Percentiles rank a stretch among this genome's conserved stretches.
phyloP scores from a whole-genome alignment of 2,329 filamentous ascomycete species.

The Colletotrichum sp. region DNA sequence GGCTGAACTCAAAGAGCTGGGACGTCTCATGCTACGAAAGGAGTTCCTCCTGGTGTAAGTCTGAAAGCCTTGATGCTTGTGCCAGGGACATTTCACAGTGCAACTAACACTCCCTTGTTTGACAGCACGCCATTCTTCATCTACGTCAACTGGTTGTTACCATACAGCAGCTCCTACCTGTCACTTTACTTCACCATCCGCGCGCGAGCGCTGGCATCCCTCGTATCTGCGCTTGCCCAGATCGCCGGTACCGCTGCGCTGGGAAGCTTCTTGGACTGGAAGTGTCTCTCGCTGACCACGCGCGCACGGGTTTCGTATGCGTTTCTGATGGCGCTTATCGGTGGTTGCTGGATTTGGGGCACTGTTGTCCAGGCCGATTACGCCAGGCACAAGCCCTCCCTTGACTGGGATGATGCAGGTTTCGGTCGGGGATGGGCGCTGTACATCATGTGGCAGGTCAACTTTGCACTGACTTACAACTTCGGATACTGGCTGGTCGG shows the following conservation, averaged over 20 bases:
- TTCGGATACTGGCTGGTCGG: slow-evolving; percentile 38
- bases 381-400: slow-evolving; percentile 23
- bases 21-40: slow-evolving; percentile 19
- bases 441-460: slow-evolving; percentile 36
- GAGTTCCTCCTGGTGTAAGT: slow-evolving; percentile 26
- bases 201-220: slow-evolving; percentile 22
- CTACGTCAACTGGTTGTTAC: slow-evolving; percentile 24
- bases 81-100: not conserved
- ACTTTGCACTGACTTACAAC: slow-evolving; percentile 34
- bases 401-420: slow-evolving; percentile 30
- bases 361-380: slow-evolving; percentile 33
- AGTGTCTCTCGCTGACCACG: slow-evolving; percentile 16
- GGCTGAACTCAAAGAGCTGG: slow-evolving; percentile 27
- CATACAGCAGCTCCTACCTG: slow-evolving; percentile 23
- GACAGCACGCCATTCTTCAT: slow-evolving; percentile 24
- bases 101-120: not conserved
- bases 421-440: slow-evolving; percentile 33
- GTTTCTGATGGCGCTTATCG: slow-evolving; percentile 28
- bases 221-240: slow-evolving; percentile 28
- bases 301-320: slow-evolving; percentile 27
- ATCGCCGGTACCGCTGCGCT: slow-evolving; percentile 27
- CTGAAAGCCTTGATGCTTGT: too few species aligned
- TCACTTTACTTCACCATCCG: slow-evolving; percentile 26
- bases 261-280: slow-evolving; percentile 31
- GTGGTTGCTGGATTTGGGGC: slow-evolving; percentile 32